Evolutionary conservation across 2,329 filamentous ascomycete genomes (phyloP).

Genomic region (Raffaelea ambrosiae): DNA sequence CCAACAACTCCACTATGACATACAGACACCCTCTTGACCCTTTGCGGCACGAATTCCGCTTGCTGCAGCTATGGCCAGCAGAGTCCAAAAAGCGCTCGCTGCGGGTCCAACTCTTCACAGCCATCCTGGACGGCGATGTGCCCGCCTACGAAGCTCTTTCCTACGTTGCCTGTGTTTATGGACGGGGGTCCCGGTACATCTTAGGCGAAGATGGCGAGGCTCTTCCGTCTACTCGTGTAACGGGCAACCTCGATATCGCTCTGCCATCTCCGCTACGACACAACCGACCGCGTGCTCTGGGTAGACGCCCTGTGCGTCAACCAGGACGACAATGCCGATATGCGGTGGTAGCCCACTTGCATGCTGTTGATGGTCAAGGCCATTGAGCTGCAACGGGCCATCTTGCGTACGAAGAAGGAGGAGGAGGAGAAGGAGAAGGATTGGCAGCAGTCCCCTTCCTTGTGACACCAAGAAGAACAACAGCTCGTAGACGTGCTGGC

Average conservation of each 20-base stretch:
- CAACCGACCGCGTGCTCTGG: conserved; percentile 7
- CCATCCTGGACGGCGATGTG: conserved; percentile 2
- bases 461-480: conserved; percentile 1
- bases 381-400: conserved; percentile 1
- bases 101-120: conserved; percentile 1
- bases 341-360: too few relatives aligned
- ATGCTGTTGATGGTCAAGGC: conserved; percentile 5
- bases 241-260: conserved; percentile 8
- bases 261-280: conserved; percentile 6
- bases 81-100: background rate
- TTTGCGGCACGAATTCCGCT: conserved; percentile 8
- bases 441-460: too few relatives aligned
- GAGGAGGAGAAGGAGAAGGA: background rate
- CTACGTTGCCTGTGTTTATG: conserved; percentile 8
- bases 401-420: background rate
- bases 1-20: background rate
- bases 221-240: background rate
- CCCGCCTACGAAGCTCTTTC: conserved; percentile 12
- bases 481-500: conserved; percentile 8
- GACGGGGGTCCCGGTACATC: too few relatives aligned
- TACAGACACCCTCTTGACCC: conserved; percentile 1
- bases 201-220: background rate
- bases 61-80: conserved; percentile 8
- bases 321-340: conserved; percentile 9
- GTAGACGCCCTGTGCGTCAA: conserved; percentile 15